Evolutionary conservation across 176 grass and related monocot species (phyloP), one percentile per base, ranked within the genome.

Genomic region (Cenchrus americanus): DNA sequence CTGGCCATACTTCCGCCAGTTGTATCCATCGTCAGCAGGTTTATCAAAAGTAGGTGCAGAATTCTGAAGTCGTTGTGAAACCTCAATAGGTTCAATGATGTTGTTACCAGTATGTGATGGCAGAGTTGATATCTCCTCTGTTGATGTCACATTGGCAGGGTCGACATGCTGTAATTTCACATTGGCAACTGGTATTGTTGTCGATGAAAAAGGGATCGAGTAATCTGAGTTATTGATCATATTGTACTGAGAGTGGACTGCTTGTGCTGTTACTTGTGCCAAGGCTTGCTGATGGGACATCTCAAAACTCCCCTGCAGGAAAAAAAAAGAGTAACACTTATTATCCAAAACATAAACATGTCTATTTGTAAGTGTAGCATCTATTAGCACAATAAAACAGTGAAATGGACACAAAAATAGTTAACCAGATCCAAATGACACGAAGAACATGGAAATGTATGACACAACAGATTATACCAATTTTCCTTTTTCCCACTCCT

Each of bases 251-350:
- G 94, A 92, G 46, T 91, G 85, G 19, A 64, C 85, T 75, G 92
- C 92, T 86, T 95, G 90, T 49, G 91, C 96, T 48, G 96, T 98
- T 74, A 98, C 96, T 95, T 98, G 92, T 82, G 93, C 96, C 57
- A 95, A 88, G 37, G 84, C 96, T 85, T 95, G 90, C 75, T 98
- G 96, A 88, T 98, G 96, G 27, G 96, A 95, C 89, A 95, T 93
- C 86, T 84, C 91, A 74, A 98, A 98, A 71, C 88, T 91, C 32
- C 87, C 91, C 96, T 98, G 82, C 48, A 86, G 37, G 84, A 69
- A 60, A 53, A 67, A 27, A 73, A 54, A 34, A 34, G 32, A 71
- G 19, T 44, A 77, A 60, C 48, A 73, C 21, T 23, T 62, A 46
- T 49, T 57, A 37, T 80, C 49, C 24, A 64, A 82, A 8, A 80